Percentiles rank a stretch among this genome's conserved stretches.
Evolutionary conservation across 768 basidiomycete genomes (phyloP).

Genomic region (Xerocomellus dryophilus): DNA sequence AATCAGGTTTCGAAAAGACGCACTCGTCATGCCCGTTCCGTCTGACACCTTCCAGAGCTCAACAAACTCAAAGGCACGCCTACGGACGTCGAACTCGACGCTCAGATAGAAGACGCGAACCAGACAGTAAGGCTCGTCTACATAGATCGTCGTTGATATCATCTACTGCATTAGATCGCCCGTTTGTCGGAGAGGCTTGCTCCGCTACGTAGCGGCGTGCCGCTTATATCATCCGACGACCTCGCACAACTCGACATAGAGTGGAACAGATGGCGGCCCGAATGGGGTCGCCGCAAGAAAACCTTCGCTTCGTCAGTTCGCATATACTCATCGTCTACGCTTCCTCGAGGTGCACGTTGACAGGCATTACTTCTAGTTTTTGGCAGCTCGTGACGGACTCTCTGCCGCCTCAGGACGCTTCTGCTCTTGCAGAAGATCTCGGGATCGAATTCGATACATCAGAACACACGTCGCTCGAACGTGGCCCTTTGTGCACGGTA

Average conservation of each 20-base stretch:
- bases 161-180: slow-evolving; percentile 40
- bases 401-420: slow-evolving; percentile 61
- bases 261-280: slow-evolving; percentile 47
- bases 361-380: slow-evolving; percentile 46
- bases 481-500: slow-evolving; percentile 50
- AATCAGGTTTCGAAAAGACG: slow-evolving; percentile 21
- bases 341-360: background rate
- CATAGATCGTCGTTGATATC: slow-evolving; percentile 12
- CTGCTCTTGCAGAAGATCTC: slow-evolving; percentile 68
- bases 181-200: slow-evolving; percentile 49
- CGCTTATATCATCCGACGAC: slow-evolving; percentile 69
- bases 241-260: slow-evolving; percentile 65
- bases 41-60: slow-evolving; percentile 50
- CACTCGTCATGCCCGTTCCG: background rate
- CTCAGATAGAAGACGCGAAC: slow-evolving; percentile 49
- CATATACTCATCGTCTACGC: background rate
- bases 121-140: slow-evolving; percentile 44
- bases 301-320: background rate
- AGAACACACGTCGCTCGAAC: slow-evolving; percentile 68
- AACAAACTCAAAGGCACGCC: slow-evolving; percentile 59
- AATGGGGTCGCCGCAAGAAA: background rate
- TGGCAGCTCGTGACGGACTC: slow-evolving; percentile 71
- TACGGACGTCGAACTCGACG: slow-evolving; percentile 64
- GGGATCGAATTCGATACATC: slow-evolving; percentile 76
- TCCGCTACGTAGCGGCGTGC: slow-evolving; percentile 62